These are phyloP conservation scores for Salix purpurea DNA, from an alignment of 345 rosid species.

Conservation along the genomic window DNA sequence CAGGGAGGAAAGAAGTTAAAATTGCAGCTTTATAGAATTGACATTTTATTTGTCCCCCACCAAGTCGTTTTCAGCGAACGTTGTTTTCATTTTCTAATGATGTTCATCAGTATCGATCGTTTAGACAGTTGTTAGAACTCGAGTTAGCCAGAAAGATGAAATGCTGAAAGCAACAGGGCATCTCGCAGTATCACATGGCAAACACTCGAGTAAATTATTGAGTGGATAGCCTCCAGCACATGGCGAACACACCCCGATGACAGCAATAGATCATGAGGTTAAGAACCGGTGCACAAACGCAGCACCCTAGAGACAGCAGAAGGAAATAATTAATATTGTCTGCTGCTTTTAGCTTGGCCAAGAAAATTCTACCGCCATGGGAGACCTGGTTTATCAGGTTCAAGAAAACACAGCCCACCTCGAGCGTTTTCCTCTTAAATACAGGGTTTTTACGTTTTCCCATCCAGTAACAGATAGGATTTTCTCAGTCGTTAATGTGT, in stretches of 20 bases:
- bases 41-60: not conserved
- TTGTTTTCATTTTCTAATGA: not conserved
- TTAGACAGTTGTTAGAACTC: not conserved
- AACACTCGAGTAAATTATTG: not conserved
- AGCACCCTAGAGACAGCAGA: not conserved
- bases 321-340: not conserved
- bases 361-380: not conserved
- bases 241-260: constrained; percentile 6
- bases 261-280: not conserved
- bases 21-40: not conserved
- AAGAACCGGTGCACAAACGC: not conserved
- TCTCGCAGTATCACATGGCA: constrained; percentile 10
- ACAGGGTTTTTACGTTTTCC: too few relatives aligned
- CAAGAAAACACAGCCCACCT: not conserved
- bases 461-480: too few relatives aligned
- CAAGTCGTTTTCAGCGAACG: not conserved
- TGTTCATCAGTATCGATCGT: not conserved
- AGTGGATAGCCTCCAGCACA: constrained; percentile 1
- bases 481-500: too few relatives aligned
- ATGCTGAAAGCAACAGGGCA: constrained; percentile 12
- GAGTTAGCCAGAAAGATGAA: not conserved
- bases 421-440: not conserved
- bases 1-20: not conserved
- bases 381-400: not conserved
- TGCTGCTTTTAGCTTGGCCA: too few relatives aligned